These are phyloP conservation scores for Diaporthe sp. DNA, from an alignment of 2,329 filamentous ascomycete genomes.

Conservation along the genomic window DNA sequence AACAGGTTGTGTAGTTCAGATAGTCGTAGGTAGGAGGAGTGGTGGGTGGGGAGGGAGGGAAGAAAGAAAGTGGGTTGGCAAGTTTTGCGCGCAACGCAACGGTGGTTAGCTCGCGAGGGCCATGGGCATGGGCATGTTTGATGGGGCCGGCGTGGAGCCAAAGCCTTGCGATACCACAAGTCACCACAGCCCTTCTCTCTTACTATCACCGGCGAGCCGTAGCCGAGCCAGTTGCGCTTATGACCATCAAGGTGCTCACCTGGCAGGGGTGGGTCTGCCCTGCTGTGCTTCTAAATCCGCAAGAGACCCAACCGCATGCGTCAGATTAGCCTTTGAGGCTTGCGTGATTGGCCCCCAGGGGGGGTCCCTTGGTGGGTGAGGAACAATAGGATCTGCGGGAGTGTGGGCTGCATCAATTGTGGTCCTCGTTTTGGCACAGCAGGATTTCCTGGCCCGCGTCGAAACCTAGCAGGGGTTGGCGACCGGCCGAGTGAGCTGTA, in stretches of 20 bases:
- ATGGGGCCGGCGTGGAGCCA: slow-evolving; percentile 20
- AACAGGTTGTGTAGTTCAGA: neutral
- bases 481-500: slow-evolving; percentile 13
- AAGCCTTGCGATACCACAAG: neutral
- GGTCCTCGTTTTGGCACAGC: neutral
- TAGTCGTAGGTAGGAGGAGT: neutral
- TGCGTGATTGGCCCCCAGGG: slow-evolving; percentile 11
- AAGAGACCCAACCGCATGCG: slow-evolving; percentile 20
- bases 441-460: slow-evolving; percentile 1
- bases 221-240: slow-evolving; percentile 12
- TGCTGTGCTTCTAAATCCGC: neutral
- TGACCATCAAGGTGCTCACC: slow-evolving; percentile 38
- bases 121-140: neutral
- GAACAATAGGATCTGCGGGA: slow-evolving; percentile 9
- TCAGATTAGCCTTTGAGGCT: slow-evolving; percentile 14
- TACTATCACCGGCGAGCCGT: neutral
- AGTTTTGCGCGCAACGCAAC: slow-evolving; percentile 4
- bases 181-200: neutral
- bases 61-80: neutral
- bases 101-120: slow-evolving; percentile 2
- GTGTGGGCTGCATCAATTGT: slow-evolving; percentile 20
- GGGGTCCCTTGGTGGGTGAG: neutral
- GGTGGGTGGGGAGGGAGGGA: neutral
- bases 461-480: neutral
- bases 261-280: neutral